Evolutionary conservation across 1,284 basidiomycete genomes (phyloP).

Genomic region (Pseudozyma thailandica): DNA sequence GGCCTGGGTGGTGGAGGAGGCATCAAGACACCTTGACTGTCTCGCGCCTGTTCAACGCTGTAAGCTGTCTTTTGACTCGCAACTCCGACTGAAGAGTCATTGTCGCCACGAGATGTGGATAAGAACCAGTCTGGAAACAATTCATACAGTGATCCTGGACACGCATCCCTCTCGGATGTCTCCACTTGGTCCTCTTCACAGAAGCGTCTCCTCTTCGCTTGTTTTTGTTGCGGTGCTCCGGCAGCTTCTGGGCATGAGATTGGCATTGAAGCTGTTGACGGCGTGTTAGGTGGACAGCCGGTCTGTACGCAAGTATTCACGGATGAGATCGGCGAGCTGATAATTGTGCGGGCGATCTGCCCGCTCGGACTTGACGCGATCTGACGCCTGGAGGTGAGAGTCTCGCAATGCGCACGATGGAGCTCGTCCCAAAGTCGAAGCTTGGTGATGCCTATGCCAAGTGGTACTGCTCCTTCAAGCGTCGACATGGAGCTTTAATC

Average conservation of each 20-base stretch:
- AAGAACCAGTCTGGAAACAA: conserved; percentile 5
- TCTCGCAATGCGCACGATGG: conserved; percentile 21
- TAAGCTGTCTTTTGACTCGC: not conserved
- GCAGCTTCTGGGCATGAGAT: no score
- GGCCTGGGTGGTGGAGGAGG: conserved; percentile 26
- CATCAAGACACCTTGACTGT: conserved; percentile 14
- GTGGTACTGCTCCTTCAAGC: conserved; percentile 34
- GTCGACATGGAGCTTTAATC: conserved; percentile 22
- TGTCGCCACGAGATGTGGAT: not conserved
- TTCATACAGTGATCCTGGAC: not conserved
- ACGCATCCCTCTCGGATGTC: no score
- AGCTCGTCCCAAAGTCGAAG: conserved; percentile 44
- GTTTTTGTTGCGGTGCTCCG: no score
- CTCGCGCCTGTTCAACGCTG: not conserved
- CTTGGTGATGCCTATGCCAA: conserved; percentile 40
- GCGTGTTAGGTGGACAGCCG: no score
- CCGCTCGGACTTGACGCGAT: not conserved
- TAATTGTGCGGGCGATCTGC: not conserved
- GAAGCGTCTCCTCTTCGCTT: not conserved
- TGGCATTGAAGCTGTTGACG: no score
- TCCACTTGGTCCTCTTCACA: not conserved
- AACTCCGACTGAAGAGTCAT: not conserved
- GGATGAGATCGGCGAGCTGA: no score
- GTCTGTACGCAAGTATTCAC: no score
- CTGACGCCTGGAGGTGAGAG: not conserved